Evolutionary conservation across 352 stramenopile genomes (phyloP).

Genomic region (Peronospora farinosa): DNA sequence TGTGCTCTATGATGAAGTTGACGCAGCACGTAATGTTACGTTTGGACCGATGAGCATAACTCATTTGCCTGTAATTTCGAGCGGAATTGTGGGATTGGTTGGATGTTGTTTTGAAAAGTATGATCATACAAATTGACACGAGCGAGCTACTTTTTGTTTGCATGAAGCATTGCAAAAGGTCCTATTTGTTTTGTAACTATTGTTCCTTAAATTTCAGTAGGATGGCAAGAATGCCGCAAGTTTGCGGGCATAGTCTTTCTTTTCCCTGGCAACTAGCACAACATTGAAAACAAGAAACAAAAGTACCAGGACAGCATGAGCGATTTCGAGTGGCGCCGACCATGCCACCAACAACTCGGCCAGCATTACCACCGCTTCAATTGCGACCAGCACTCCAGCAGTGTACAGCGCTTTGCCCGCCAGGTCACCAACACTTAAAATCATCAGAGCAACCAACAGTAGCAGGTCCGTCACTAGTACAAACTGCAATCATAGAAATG

Average conservation of each 20-base stretch:
- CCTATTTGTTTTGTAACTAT: not conserved
- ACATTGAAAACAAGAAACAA: slow-evolving; percentile 25
- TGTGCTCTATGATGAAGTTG: slow-evolving; percentile 41
- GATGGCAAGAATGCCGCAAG: slow-evolving; percentile 32
- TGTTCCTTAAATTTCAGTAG: slow-evolving; percentile 18
- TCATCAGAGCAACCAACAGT: slow-evolving; percentile 36
- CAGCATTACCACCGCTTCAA: slow-evolving; percentile 38
- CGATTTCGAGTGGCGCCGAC: slow-evolving; percentile 28
- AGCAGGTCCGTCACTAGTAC: slow-evolving; percentile 41
- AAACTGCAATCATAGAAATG: slow-evolving; percentile 28
- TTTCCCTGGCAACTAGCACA: slow-evolving; percentile 25
- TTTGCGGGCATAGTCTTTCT: slow-evolving; percentile 24
- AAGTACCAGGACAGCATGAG: slow-evolving; percentile 35
- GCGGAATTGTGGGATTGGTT: slow-evolving; percentile 38
- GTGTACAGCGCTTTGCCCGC: slow-evolving; percentile 34
- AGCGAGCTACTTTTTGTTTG: not conserved
- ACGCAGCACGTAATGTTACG: slow-evolving; percentile 17
- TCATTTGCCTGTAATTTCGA: slow-evolving; percentile 26
- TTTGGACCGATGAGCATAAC: slow-evolving; percentile 20
- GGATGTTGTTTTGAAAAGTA: slow-evolving; percentile 51
- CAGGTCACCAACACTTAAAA: slow-evolving; percentile 35
- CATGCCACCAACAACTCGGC: slow-evolving; percentile 27
- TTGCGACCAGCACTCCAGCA: slow-evolving; percentile 29
- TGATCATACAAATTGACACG: slow-evolving; percentile 14
- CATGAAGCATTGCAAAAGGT: not conserved